Evolutionary conservation across 768 basidiomycete genomes (phyloP).

Genomic region (Leccinum subtestaceum): DNA sequence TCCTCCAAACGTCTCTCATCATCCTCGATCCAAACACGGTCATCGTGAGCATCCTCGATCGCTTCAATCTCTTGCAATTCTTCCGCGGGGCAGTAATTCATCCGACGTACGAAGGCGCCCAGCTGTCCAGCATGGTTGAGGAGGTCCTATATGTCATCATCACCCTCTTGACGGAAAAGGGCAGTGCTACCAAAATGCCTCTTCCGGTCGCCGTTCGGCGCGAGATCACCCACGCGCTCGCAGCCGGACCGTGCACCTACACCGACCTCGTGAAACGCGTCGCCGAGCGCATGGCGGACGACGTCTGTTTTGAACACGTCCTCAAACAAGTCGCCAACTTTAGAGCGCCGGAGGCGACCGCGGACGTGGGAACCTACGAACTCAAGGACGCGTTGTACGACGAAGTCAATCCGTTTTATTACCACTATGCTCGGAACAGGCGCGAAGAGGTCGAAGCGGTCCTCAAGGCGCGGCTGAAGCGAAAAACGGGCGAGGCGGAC

Average conservation of each 20-base stretch:
- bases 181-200: constrained; percentile 66
- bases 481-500: constrained; percentile 57
- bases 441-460: constrained; percentile 87
- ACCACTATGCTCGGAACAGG: constrained; percentile 92
- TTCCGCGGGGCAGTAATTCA: constrained; percentile 64
- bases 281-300: constrained; percentile 85
- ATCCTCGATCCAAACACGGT: constrained; percentile 76
- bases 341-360: constrained; percentile 70
- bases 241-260: constrained; percentile 82
- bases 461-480: constrained; percentile 63
- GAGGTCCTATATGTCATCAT: constrained; percentile 88
- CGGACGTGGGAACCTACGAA: constrained; percentile 85
- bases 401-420: constrained; percentile 94
- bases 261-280: constrained; percentile 90
- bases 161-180: constrained; percentile 80
- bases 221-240: constrained; percentile 89
- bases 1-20: constrained; percentile 82
- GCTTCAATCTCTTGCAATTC: constrained; percentile 79
- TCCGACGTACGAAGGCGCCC: constrained; percentile 61
- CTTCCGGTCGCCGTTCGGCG: constrained; percentile 64
- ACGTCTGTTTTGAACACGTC: constrained; percentile 75
- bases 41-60: constrained; percentile 83
- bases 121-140: constrained; percentile 84
- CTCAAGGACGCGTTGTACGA: constrained; percentile 79
- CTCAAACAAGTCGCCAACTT: constrained; percentile 79